Conservation (phyloP, 441 rosid genomes). For the Metrosideros polymorpha region DNA sequence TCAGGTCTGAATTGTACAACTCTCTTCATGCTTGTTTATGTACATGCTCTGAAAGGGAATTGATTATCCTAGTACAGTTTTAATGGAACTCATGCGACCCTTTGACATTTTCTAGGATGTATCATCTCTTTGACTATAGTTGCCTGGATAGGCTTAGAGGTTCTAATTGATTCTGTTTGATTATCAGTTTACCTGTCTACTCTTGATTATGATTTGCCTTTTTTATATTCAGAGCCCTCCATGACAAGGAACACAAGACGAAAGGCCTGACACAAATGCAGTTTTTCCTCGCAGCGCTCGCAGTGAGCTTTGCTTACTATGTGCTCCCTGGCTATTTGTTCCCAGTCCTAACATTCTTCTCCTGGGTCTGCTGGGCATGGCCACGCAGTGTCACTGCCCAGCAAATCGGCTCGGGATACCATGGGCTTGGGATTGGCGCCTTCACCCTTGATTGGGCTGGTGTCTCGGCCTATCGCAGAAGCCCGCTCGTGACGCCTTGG, state of each 20-base stretch:
- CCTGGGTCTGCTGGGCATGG: slow-evolving; percentile 98
- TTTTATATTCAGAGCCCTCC: slow-evolving; percentile 63
- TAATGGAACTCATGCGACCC: neutral
- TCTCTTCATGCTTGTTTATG: neutral
- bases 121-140: neutral
- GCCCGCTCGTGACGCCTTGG: slow-evolving; percentile 91
- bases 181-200: slow-evolving; percentile 2
- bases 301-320: slow-evolving; percentile 68
- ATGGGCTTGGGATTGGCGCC: slow-evolving; percentile 85
- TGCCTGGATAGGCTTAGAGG: neutral
- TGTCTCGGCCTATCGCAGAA: slow-evolving; percentile 92
- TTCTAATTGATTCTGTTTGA: neutral
- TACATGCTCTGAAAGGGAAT: neutral
- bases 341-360: slow-evolving; percentile 84
- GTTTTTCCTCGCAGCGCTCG: slow-evolving; percentile 53
- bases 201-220: neutral
- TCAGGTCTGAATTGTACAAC: slow-evolving; percentile 38
- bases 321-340: slow-evolving; percentile 80
- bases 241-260: slow-evolving; percentile 53
- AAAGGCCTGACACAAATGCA: slow-evolving; percentile 63
- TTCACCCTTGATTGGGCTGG: slow-evolving; percentile 98
- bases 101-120: neutral
- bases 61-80: neutral
- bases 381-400: slow-evolving; percentile 81
- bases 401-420: slow-evolving; percentile 88